Evolutionary conservation across 257 asterid genomes (phyloP), one percentile per base, ranked within the genome.

Genomic region (Nicotiana tabacum): DNA sequence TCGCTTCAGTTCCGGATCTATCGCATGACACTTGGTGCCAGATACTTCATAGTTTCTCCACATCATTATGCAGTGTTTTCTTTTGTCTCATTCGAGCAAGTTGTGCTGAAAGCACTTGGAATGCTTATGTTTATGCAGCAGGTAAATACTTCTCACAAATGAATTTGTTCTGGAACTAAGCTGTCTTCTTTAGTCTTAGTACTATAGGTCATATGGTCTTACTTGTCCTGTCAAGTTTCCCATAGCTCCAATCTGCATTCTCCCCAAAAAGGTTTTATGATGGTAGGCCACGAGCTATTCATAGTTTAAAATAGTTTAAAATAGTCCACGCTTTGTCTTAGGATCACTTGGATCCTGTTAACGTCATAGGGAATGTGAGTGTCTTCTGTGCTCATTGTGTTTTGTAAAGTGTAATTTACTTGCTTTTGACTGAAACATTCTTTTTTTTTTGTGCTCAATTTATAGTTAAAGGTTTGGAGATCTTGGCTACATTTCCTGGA

Each of bases 381-480:
- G 39, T 33, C 60, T 43, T 72, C 78, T 43, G 27, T 24, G 37
- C 61, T 72, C 17, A 13, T 46, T 46, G 37, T 29, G 65, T 76
- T 57, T 51, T 48, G 37, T 58, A 4, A 29, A 48, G 48, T 81
- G 46, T 66, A 11, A 81, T n/a, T 39, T 57, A 30, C 67, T 66
- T 66, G 55, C 43, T 53, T 80, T 81, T 66, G 57, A 66, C 65
- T 33, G 16, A 53, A 66, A 33, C 77, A 24, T 48, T 80, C 24
- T 1, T 80, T 15, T 11, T 11, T 70, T 43, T 60, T 30, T 56
- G 46, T 48, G 78, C 66, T 70, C 77, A 53, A 86, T 79, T 43
- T 92, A 91, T 92, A 96, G 99, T 92, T 35, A 91, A 86, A 88
- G 98, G 98, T 85, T 90, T 96, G 92, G 90, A 92, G 87, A 88